phyloP scores from a whole-genome alignment of 1,139 yeast species.

The Diutina rugosa region DNA sequence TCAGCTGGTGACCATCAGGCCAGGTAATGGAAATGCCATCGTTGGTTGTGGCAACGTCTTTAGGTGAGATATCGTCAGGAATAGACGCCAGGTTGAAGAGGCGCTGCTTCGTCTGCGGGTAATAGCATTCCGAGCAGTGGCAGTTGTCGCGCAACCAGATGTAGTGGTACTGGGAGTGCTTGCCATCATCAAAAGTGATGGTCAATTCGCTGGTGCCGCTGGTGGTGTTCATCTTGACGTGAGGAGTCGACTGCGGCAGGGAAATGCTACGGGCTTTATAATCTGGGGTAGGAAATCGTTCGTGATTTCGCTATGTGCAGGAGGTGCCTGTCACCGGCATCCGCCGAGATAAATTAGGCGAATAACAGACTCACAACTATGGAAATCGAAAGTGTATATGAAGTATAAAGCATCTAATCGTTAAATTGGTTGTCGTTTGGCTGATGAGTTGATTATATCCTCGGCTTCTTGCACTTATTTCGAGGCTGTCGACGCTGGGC shows the following conservation, averaged over 20 bases:
- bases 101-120: conserved; percentile 50
- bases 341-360: too few species aligned
- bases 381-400: too few species aligned
- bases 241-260: not conserved
- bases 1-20: conserved; percentile 30
- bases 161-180: conserved; percentile 22
- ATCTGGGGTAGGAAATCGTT: not conserved
- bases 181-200: not conserved
- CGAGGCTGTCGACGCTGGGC: too few species aligned
- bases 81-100: conserved; percentile 45
- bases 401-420: too few species aligned
- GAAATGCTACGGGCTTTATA: not conserved
- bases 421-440: too few species aligned
- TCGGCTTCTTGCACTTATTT: too few species aligned
- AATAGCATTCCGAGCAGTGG: conserved; percentile 50
- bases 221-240: not conserved
- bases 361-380: too few species aligned
- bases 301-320: not conserved
- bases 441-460: too few species aligned
- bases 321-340: not conserved
- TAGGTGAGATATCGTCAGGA: conserved; percentile 33
- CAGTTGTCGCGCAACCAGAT: conserved; percentile 67
- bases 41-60: not conserved
- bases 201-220: not conserved
- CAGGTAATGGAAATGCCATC: not conserved